phyloP scores from a whole-genome alignment of 139 green algal genomes.

The Monoraphidium neglectum region DNA sequence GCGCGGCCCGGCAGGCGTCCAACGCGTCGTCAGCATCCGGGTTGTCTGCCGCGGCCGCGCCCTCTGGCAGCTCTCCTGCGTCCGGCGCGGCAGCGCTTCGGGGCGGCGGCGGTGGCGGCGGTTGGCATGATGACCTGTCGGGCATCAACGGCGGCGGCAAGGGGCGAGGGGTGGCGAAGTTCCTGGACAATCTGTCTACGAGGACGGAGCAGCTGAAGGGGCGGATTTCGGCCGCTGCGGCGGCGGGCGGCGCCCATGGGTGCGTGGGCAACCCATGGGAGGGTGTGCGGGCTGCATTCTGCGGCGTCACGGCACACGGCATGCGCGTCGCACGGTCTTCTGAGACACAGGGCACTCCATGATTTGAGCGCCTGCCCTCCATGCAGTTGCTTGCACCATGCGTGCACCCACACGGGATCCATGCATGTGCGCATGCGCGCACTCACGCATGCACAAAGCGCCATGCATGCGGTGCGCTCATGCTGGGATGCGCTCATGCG shows the following conservation, averaged over 20 bases:
- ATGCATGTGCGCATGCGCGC: background rate
- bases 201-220: slow-evolving; percentile 16
- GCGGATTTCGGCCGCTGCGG: background rate
- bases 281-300: background rate
- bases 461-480: background rate
- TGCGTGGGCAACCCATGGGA: background rate
- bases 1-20: too few relatives aligned
- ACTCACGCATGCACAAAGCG: background rate
- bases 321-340: too few relatives aligned
- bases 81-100: background rate
- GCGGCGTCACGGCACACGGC: too few relatives aligned
- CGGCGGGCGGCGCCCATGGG: background rate
- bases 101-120: background rate
- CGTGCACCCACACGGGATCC: background rate
- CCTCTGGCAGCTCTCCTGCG: too few relatives aligned
- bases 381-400: too few relatives aligned
- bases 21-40: too few relatives aligned
- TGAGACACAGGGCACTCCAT: too few relatives aligned
- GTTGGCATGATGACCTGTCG: background rate
- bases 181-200: background rate
- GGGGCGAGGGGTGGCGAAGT: background rate
- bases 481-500: too few relatives aligned
- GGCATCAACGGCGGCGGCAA: background rate
- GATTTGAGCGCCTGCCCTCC: too few relatives aligned
- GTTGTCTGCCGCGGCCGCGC: too few relatives aligned